These are phyloP conservation scores for Hemisphaericaspora lyxosophila DNA, from an alignment of 1,139 yeast species.

Conservation along the genomic window DNA sequence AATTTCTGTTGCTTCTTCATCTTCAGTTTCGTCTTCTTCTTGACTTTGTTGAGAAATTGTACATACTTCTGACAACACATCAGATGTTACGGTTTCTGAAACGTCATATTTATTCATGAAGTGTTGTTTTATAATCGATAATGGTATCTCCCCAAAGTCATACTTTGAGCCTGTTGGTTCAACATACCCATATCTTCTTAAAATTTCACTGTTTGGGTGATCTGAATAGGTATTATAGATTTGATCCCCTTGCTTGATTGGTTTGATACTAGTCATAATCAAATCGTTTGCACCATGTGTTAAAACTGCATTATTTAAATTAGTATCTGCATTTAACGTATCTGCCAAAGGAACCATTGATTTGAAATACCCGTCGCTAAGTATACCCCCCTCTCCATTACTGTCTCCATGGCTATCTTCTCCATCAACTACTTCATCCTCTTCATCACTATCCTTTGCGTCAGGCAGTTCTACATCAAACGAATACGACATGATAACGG, in stretches of 20 bases:
- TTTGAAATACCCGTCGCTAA: slow-evolving; percentile 52
- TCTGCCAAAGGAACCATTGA: slow-evolving; percentile 96
- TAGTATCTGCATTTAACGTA: slow-evolving; percentile 81
- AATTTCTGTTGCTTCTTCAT: slow-evolving; percentile 46
- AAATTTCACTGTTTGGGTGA: slow-evolving; percentile 81
- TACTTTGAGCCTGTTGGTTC: slow-evolving; percentile 71
- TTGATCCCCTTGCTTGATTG: slow-evolving; percentile 66
- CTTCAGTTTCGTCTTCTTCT: slow-evolving; percentile 37
- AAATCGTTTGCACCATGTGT: slow-evolving; percentile 44
- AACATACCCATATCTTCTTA: slow-evolving; percentile 89
- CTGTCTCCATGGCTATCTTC: slow-evolving; percentile 21
- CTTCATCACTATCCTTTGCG: slow-evolving; percentile 18
- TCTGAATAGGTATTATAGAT: slow-evolving; percentile 88
- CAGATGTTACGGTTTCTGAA: slow-evolving; percentile 25
- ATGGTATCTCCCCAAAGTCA: slow-evolving; percentile 78
- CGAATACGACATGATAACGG: slow-evolving; percentile 47
- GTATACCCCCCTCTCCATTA: slow-evolving; percentile 14
- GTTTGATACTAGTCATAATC: slow-evolving; percentile 68
- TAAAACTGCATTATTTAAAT: slow-evolving; percentile 72
- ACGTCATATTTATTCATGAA: slow-evolving; percentile 24
- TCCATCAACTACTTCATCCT: slow-evolving; percentile 18
- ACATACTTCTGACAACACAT: slow-evolving; percentile 28
- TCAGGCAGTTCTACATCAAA: slow-evolving; percentile 33
- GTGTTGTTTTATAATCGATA: slow-evolving; percentile 33
- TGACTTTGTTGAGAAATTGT: slow-evolving; percentile 16